phyloP scores from a whole-genome alignment of 495 filamentous ascomycete genomes.

The Astrothelium macrocarpum region DNA sequence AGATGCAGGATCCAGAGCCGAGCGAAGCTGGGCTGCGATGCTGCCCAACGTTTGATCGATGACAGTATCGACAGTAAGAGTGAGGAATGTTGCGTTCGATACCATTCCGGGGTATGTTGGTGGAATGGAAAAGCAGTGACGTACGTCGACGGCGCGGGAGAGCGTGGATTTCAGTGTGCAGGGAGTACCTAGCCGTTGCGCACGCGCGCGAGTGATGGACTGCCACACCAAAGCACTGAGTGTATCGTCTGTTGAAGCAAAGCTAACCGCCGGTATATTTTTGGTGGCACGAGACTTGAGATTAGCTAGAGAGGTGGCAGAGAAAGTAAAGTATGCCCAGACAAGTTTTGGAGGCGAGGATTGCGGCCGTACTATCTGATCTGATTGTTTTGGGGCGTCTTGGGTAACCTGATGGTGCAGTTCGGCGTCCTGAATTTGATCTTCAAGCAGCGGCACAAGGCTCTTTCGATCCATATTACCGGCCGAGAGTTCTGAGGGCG shows the following conservation, averaged over 20 bases:
- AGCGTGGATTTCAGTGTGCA: conserved; percentile 27
- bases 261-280: conserved; percentile 8
- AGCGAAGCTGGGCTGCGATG: conserved; percentile 38
- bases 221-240: conserved; percentile 46
- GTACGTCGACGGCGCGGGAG: conserved; percentile 44
- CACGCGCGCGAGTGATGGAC: conserved; percentile 37
- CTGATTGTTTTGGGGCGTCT: conserved; percentile 16
- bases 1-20: conserved; percentile 27
- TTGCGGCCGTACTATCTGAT: conserved; percentile 14
- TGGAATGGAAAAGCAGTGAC: conserved; percentile 37
- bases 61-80: conserved; percentile 26
- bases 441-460: conserved; percentile 36
- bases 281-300: conserved; percentile 37
- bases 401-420: conserved; percentile 10
- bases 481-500: conserved; percentile 33
- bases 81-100: conserved; percentile 36
- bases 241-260: conserved; percentile 42
- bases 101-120: conserved; percentile 39
- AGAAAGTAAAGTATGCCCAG: conserved; percentile 40
- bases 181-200: conserved; percentile 28
- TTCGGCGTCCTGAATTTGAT: conserved; percentile 7
- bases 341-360: conserved; percentile 14
- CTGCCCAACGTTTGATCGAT: conserved; percentile 30
- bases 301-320: conserved; percentile 23
- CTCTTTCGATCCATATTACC: conserved; percentile 38